phyloP scores from a whole-genome alignment of 495 filamentous ascomycete genomes.

The Penicillium pulvis region DNA sequence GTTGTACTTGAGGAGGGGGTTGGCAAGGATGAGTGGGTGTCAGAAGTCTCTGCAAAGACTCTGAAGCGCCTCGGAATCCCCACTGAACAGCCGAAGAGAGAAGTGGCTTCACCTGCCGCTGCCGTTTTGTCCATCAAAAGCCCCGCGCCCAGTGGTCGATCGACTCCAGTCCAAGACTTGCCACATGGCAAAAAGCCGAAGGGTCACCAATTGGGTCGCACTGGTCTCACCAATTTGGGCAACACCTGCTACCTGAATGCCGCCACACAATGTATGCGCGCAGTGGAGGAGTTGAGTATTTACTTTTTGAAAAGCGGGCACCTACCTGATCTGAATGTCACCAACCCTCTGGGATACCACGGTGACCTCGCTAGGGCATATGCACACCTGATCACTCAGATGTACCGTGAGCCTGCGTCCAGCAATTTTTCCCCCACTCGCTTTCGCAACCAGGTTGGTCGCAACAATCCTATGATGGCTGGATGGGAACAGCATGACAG shows the following conservation, averaged over 20 bases:
- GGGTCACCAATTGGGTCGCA: conserved; percentile 53
- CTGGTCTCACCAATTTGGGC: conserved; percentile 85
- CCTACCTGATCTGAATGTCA: conserved; percentile 75
- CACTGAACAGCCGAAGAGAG: conserved; percentile 38
- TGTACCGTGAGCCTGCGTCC: conserved; percentile 62
- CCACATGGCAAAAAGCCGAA: conserved; percentile 67
- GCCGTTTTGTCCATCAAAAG: conserved; percentile 41
- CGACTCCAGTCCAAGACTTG: conserved; percentile 59
- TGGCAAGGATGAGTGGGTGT: conserved; percentile 64
- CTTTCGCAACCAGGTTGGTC: conserved; percentile 81
- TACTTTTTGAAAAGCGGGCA: conserved; percentile 78
- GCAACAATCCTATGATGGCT: conserved; percentile 80
- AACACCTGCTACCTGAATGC: conserved; percentile 99
- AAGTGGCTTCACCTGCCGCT: conserved; percentile 29
- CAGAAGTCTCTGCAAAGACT: conserved; percentile 51
- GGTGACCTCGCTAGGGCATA: conserved; percentile 84
- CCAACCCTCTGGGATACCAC: conserved; percentile 80
- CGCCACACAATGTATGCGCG: conserved; percentile 88
- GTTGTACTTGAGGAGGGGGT: conserved; percentile 79
- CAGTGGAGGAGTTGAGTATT: conserved; percentile 84
- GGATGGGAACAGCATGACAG: conserved; percentile 97
- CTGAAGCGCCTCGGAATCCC: conserved; percentile 45
- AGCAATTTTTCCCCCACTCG: conserved; percentile 68
- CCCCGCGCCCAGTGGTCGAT: conserved; percentile 56
- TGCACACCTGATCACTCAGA: conserved; percentile 66